Conservation (phyloP, 73 alveolate genomes). For the Stentor coeruleus region DNA sequence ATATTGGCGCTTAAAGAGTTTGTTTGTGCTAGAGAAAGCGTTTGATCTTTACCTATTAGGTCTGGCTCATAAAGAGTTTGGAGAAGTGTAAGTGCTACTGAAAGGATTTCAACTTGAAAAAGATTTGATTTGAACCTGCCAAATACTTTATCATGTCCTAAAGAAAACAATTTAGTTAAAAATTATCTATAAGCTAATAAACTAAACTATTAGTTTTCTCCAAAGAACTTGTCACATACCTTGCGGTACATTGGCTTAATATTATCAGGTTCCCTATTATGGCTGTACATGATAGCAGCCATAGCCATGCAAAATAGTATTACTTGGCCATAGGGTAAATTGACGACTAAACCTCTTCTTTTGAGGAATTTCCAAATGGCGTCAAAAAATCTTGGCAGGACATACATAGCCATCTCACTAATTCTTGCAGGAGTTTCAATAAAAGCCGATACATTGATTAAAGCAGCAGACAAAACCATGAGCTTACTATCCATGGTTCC, state of each 20-base stretch:
- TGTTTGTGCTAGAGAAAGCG: too few species aligned
- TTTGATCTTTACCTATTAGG: too few species aligned
- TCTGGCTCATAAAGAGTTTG: too few species aligned
- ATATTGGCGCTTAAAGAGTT: too few species aligned
- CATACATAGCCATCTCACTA: slow-evolving; percentile 54
- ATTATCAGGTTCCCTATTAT: background rate
- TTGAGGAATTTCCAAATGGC: slow-evolving; percentile 53
- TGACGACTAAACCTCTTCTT: slow-evolving; percentile 46
- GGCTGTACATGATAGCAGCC: slow-evolving; percentile 18
- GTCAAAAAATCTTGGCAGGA: slow-evolving; percentile 56
- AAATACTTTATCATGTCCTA: too few species aligned
- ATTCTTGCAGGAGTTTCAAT: slow-evolving; percentile 46
- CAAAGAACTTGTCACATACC: background rate
- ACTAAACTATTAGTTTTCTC: background rate
- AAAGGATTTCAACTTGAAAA: too few species aligned
- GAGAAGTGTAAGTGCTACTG: too few species aligned
- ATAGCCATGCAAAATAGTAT: slow-evolving; percentile 48
- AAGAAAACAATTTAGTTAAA: too few species aligned
- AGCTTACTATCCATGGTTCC: background rate
- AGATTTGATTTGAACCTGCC: too few species aligned
- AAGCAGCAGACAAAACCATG: background rate
- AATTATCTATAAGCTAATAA: too few species aligned
- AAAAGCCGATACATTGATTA: slow-evolving; percentile 25
- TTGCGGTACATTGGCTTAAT: background rate
- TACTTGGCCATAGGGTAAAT: slow-evolving; percentile 52